Base-by-base conservation (phyloP, 2,329 filamentous ascomycete genomes). In the Sclerotinia minor region DNA sequence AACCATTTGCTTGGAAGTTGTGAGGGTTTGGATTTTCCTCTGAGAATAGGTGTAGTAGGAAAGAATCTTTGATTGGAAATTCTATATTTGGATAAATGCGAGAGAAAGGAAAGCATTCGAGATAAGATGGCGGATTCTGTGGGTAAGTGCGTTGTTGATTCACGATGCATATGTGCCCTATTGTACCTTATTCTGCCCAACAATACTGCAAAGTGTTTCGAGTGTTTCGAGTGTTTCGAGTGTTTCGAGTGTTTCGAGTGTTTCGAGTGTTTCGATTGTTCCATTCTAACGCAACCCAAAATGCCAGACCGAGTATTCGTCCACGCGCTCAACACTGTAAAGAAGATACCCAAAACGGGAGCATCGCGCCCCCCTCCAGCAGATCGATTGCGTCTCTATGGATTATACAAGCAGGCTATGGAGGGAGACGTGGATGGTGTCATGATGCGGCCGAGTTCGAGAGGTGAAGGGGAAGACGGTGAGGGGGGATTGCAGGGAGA, bases 361-460 rank as follows among this genome's bases (percentile, higher is more conserved):
- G 92, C 92, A 64, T 88, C 92, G 71, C 90, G 95, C 71, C 95
- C 95, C 57, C 95, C 95, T 59, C 87, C 93, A 2, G 83, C 85
- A 70, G 94, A 96, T 76, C 90, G 95, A 68, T 84, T 99, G 74
- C 91, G 91, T 68, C 90, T 99, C 70, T 99, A 99, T 89, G 95
- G 95, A 72, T 85, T 99, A 73, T 99, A 99, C 83, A 99, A 99
- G 79, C 95, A 99, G 80, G 93, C 93, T 71, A 98, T 98, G 95
- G 94, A 99, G 82, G 95, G 95, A 60, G 92, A 99, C 79, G 94
- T 98, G 45, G 91, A 95, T 73, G 92, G 92, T 60, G 92, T 98
- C 61, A 96, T 97, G 90, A 89, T 94, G 75, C 87, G 93, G 57
- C 94, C 95, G 50, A 80, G 80, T 35, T 80, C 81, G 35, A 81